A percentile compares a stretch with the other conserved stretches of the same genome.
These are phyloP conservation scores for Botrytis medusae DNA, from an alignment of 2,329 filamentous ascomycete species.

Conservation along the genomic window DNA sequence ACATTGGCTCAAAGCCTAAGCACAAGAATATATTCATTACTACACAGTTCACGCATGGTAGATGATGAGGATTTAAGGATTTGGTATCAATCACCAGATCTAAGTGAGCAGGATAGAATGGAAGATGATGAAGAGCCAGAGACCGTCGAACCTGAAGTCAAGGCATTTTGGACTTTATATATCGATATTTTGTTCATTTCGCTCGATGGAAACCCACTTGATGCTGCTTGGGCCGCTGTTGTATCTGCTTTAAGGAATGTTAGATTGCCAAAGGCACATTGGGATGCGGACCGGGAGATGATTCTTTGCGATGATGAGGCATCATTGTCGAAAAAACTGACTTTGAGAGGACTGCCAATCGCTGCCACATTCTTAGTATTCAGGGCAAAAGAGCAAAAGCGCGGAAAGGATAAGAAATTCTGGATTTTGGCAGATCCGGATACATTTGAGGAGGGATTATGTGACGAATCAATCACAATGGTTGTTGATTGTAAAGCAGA, in stretches of 20 bases:
- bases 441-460: slow-evolving; percentile 82
- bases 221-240: slow-evolving; percentile 83
- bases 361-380: slow-evolving; percentile 79
- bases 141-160: slow-evolving; percentile 52
- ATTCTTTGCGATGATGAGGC: slow-evolving; percentile 70
- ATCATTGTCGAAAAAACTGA: slow-evolving; percentile 55
- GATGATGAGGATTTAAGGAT: slow-evolving; percentile 69
- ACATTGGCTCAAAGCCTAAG: slow-evolving; percentile 78
- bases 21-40: slow-evolving; percentile 72
- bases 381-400: slow-evolving; percentile 50
- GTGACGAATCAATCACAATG: slow-evolving; percentile 78
- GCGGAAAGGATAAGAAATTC: slow-evolving; percentile 55
- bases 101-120: slow-evolving; percentile 48
- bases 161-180: slow-evolving; percentile 93
- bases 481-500: slow-evolving; percentile 63
- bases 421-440: slow-evolving; percentile 91
- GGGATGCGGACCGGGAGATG: slow-evolving; percentile 77
- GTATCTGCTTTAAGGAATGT: slow-evolving; percentile 79
- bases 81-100: slow-evolving; percentile 56
- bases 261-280: slow-evolving; percentile 73
- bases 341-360: slow-evolving; percentile 67
- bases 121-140: slow-evolving; percentile 40
- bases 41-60: slow-evolving; percentile 71
- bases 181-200: slow-evolving; percentile 95
- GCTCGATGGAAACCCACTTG: slow-evolving; percentile 87